phyloP scores from a whole-genome alignment of 116 monocot genomes.

The Papilionanthe hybrid region DNA sequence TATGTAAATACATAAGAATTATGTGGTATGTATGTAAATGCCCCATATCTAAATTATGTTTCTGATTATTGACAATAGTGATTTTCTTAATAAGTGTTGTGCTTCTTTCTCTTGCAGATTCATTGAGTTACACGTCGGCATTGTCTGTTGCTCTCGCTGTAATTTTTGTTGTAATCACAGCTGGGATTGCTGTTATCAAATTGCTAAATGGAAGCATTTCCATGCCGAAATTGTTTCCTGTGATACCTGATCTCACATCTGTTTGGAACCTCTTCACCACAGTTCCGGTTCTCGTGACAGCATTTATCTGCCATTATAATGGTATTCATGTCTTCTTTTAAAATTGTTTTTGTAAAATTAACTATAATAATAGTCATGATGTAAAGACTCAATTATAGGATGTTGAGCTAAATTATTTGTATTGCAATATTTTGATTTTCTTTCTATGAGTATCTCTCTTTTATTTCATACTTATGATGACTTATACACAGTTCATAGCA shows the following conservation, averaged over 20 bases:
- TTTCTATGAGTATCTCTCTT: too few species aligned
- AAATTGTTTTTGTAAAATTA: background rate
- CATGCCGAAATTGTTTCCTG: slow-evolving; percentile 43
- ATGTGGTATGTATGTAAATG: too few species aligned
- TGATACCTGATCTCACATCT: slow-evolving; percentile 24
- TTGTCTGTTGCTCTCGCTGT: slow-evolving; percentile 56
- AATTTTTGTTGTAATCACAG: slow-evolving; percentile 47
- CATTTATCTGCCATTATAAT: slow-evolving; percentile 57
- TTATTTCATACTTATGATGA: background rate
- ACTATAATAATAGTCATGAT: background rate
- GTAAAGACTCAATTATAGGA: background rate
- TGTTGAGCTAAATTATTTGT: background rate
- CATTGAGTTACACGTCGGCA: slow-evolving; percentile 52
- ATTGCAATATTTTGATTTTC: background rate
- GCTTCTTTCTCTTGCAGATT: slow-evolving; percentile 30
- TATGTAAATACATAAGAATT: too few species aligned
- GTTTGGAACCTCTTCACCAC: slow-evolving; percentile 54
- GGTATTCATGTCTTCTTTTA: slow-evolving; percentile 16
- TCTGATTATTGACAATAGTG: background rate
- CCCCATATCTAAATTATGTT: background rate
- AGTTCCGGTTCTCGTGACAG: slow-evolving; percentile 49
- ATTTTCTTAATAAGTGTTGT: background rate
- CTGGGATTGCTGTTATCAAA: slow-evolving; percentile 41
- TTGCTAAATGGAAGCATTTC: slow-evolving; percentile 29
- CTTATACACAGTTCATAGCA: slow-evolving; percentile 23